Evolutionary conservation across 805 yeast species (phyloP).

Genomic region (Candida tibetensis): DNA sequence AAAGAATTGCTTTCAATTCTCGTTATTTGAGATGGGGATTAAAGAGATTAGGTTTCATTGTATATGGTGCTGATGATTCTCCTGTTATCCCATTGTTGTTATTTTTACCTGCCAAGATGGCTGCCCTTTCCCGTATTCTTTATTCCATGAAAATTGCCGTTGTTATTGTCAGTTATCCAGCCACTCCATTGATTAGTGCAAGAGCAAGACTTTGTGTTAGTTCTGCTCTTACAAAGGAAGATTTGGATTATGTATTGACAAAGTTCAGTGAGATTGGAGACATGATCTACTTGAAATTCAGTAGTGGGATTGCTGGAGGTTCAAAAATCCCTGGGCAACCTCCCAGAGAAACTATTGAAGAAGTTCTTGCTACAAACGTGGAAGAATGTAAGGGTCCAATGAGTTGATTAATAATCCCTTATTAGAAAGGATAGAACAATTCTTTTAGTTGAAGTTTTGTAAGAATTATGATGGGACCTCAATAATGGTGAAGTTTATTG

Average conservation of each 20-base stretch:
- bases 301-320: slow-evolving; percentile 77
- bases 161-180: slow-evolving; percentile 97
- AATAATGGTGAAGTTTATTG: no score
- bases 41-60: slow-evolving; percentile 89
- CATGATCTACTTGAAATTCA: slow-evolving; percentile 65
- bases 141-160: slow-evolving; percentile 81
- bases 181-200: slow-evolving; percentile 86
- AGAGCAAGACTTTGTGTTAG: slow-evolving; percentile 93
- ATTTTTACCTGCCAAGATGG: slow-evolving; percentile 92
- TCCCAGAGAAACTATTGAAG: slow-evolving; percentile 78
- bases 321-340: slow-evolving; percentile 49
- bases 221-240: slow-evolving; percentile 89
- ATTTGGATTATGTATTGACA: slow-evolving; percentile 74
- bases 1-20: slow-evolving; percentile 93
- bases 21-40: slow-evolving; percentile 89
- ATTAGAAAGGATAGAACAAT: no score
- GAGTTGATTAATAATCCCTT: no score
- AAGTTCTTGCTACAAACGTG: slow-evolving; percentile 69
- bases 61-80: slow-evolving; percentile 92
- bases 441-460: no score
- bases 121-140: slow-evolving; percentile 82
- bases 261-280: slow-evolving; percentile 80
- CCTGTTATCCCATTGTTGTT: slow-evolving; percentile 90
- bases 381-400: slow-evolving; percentile 49
- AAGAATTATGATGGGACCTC: no score